Conservation (phyloP, 1,284 basidiomycete genomes). For the Anthracocystis panici-leucophaei region DNA sequence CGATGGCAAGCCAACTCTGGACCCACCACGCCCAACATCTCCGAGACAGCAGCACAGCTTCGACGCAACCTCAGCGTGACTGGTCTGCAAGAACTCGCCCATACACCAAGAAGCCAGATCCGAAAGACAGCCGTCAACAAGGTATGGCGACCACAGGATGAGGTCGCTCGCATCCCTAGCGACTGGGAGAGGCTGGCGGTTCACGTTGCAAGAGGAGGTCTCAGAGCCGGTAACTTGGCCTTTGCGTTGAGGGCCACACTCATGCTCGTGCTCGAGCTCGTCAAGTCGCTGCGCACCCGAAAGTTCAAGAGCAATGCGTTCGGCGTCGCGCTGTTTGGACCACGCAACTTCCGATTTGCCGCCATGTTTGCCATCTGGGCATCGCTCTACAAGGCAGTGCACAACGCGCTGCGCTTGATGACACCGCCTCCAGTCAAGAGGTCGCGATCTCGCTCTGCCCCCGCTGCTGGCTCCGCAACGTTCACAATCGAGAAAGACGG, state of each 20-base stretch:
- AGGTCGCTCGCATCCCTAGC: constrained; percentile 57
- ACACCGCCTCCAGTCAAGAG: constrained; percentile 51
- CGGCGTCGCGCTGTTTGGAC: constrained; percentile 52
- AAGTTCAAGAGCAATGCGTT: constrained; percentile 41
- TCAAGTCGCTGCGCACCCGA: constrained; percentile 60
- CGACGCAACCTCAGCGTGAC: constrained; percentile 63
- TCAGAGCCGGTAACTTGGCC: constrained; percentile 61
- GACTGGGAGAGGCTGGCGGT: constrained; percentile 68
- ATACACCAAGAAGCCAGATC: constrained; percentile 56
- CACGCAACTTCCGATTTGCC: constrained; percentile 63
- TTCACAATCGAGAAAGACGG: constrained; percentile 26
- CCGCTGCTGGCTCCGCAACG: constrained; percentile 4
- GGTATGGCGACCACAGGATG: constrained; percentile 68
- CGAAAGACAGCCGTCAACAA: constrained; percentile 62
- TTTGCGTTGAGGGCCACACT: constrained; percentile 62
- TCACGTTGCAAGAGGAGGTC: constrained; percentile 62
- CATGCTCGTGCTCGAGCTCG: constrained; percentile 59
- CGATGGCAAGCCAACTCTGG: constrained; percentile 43
- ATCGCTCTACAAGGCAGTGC: constrained; percentile 64
- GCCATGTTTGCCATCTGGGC: constrained; percentile 65
- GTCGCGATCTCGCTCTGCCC: constrained; percentile 24
- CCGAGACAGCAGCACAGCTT: constrained; percentile 62
- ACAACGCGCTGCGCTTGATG: constrained; percentile 64
- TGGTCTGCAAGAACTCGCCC: constrained; percentile 61
- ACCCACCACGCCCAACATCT: constrained; percentile 63